These are phyloP conservation scores for Solanum neorickii DNA, from an alignment of 257 asterid species.

Conservation along the genomic window DNA sequence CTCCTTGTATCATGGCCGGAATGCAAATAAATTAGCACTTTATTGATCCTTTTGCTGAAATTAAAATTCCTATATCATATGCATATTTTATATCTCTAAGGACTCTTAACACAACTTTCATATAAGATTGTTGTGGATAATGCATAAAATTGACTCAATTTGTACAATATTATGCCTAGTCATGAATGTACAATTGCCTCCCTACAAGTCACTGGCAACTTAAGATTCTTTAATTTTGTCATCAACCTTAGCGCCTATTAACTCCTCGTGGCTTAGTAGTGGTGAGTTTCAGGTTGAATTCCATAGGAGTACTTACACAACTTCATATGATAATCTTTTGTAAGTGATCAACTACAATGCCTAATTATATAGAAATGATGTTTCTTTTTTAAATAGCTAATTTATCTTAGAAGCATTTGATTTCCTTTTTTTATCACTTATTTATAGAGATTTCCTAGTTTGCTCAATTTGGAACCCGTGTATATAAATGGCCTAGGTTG, in stretches of 20 bases:
- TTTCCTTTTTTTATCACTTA: no score
- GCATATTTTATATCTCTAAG: no score
- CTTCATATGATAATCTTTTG: neutral
- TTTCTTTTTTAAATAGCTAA: no score
- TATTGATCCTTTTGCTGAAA: neutral
- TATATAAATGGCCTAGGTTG: no score
- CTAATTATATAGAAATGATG: no score
- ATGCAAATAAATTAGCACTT: neutral
- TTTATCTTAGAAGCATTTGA: neutral
- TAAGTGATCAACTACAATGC: neutral
- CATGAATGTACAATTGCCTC: neutral
- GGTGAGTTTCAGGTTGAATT: neutral
- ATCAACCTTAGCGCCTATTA: neutral
- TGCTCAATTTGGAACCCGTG: neutral
- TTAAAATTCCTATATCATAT: no score
- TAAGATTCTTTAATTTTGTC: neutral
- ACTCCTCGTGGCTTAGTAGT: neutral
- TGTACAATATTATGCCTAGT: neutral
- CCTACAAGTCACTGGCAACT: neutral
- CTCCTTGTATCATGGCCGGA: neutral
- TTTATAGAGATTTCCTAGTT: neutral
- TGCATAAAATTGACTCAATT: no score
- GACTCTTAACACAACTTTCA: no score
- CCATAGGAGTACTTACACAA: neutral
- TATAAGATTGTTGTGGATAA: no score